Evolutionary conservation across 495 filamentous ascomycete genomes (phyloP).

Genomic region (Neurospora sp.): DNA sequence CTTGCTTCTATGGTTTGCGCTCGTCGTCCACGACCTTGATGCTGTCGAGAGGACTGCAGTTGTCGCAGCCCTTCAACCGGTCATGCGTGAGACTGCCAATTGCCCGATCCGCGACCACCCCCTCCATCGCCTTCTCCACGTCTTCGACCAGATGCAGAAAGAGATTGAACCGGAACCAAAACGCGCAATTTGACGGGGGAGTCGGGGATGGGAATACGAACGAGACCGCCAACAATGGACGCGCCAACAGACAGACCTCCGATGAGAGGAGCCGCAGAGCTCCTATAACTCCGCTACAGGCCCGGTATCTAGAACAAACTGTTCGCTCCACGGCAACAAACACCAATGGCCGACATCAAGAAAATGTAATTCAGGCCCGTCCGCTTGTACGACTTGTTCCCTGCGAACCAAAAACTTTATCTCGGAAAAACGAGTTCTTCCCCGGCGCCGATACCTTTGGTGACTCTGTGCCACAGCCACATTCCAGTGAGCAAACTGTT

Average conservation of each 20-base stretch:
- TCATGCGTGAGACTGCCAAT: constrained; percentile 16
- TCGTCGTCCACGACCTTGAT: constrained; percentile 23
- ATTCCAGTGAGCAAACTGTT: too few species aligned
- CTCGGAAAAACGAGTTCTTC: too few species aligned
- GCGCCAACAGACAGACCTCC: neutral
- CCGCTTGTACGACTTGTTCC: too few species aligned
- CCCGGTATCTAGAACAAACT: neutral
- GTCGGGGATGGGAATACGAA: neutral
- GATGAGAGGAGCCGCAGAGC: neutral
- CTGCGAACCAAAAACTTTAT: too few species aligned
- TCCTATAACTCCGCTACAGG: neutral
- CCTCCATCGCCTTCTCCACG: neutral
- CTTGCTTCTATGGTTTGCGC: neutral
- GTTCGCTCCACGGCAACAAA: neutral
- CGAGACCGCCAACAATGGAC: neutral
- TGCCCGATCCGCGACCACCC: constrained; percentile 5
- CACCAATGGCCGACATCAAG: neutral
- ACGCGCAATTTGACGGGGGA: too few species aligned
- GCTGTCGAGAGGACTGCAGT: constrained; percentile 26
- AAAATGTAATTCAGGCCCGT: neutral
- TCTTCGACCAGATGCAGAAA: neutral
- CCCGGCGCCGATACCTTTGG: too few species aligned
- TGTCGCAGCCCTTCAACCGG: constrained; percentile 27
- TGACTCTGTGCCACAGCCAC: too few species aligned
- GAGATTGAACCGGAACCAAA: too few species aligned